Conservation (phyloP, 176 grass and related monocot species). For the Chloris gayana region DNA sequence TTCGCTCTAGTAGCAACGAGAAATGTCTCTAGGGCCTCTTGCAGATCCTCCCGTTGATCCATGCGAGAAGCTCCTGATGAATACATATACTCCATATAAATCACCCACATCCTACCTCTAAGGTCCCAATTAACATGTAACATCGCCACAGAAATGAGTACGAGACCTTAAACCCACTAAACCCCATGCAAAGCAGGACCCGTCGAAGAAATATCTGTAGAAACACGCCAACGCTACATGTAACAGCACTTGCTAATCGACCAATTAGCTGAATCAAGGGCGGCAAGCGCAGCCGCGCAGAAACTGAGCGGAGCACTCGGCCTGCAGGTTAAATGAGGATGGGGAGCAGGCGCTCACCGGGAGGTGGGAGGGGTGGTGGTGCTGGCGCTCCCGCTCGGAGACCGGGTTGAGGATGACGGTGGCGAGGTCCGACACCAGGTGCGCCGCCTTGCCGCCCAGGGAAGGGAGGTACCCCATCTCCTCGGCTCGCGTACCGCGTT, state of each 20-base stretch:
- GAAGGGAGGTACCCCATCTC: constrained; percentile 83
- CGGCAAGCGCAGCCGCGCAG: not conserved
- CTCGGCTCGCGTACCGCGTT: not conserved
- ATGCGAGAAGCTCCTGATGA: not conserved
- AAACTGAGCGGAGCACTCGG: not conserved
- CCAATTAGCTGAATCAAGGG: not conserved
- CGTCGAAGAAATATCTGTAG: not conserved
- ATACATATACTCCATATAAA: not conserved
- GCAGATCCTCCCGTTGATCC: not conserved
- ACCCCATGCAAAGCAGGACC: not conserved
- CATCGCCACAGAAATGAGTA: not conserved
- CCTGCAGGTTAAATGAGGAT: not conserved
- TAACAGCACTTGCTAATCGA: not conserved
- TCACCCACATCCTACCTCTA: not conserved
- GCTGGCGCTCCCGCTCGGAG: constrained; percentile 64
- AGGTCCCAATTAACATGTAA: not conserved
- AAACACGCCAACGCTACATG: not conserved
- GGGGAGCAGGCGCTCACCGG: constrained; percentile 46
- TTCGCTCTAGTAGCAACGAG: not conserved
- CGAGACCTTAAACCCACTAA: not conserved
- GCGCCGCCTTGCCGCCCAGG: constrained; percentile 80
- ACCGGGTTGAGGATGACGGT: constrained; percentile 95
- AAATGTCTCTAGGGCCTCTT: not conserved
- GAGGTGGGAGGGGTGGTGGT: constrained; percentile 44
- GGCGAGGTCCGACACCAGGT: constrained; percentile 85